These are phyloP conservation scores for Amylocystis lapponica DNA, from an alignment of 768 basidiomycete species.

Conservation along the genomic window DNA sequence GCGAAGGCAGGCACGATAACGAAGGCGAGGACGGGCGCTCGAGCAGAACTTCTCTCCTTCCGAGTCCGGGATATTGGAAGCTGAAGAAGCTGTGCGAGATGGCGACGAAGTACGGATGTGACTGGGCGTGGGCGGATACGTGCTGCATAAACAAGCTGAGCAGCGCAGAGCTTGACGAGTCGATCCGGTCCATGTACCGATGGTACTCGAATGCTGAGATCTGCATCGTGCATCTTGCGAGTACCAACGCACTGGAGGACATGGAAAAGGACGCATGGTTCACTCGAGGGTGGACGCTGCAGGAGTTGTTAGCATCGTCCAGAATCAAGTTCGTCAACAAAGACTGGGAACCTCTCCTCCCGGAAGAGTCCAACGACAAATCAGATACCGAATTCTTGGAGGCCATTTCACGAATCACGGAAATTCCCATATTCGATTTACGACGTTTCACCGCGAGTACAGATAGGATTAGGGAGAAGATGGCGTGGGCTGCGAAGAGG, in stretches of 20 bases:
- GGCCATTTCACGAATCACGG: background rate
- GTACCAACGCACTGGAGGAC: background rate
- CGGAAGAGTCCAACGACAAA: too few species aligned
- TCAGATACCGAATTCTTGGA: too few species aligned
- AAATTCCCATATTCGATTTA: background rate
- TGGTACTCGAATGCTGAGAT: constrained; percentile 1
- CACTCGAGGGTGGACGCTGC: too few species aligned
- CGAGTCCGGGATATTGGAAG: too few species aligned
- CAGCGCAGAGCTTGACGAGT: constrained; percentile 5
- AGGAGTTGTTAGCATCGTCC: too few species aligned
- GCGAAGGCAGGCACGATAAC: too few species aligned
- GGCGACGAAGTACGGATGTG: background rate
- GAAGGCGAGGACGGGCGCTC: too few species aligned
- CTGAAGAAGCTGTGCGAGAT: background rate
- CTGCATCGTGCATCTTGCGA: constrained; percentile 2
- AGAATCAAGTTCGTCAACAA: background rate
- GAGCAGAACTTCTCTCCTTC: too few species aligned
- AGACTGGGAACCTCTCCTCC: background rate
- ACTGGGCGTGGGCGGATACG: background rate
- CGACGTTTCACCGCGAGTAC: background rate
- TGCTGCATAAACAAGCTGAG: constrained; percentile 6
- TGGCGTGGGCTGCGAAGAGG: background rate
- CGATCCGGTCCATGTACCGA: constrained; percentile 5
- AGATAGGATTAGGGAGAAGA: background rate
- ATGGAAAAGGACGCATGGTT: background rate